Base-by-base conservation (phyloP, 148 eudicot species). In the Polygonum aviculare region DNA sequence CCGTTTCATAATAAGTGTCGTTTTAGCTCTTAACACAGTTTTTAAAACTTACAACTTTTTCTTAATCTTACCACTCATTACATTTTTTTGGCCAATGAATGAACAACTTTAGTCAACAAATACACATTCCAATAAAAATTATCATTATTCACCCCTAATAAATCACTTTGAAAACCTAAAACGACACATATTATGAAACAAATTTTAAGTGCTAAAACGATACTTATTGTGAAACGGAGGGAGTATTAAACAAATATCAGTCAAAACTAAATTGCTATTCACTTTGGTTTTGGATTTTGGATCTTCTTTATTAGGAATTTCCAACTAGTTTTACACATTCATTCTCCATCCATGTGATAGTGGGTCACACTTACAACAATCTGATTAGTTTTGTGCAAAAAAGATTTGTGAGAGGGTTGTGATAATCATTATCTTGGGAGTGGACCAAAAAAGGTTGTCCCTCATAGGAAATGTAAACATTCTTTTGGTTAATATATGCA, bases 391-490 rank as follows among this genome's bases (percentile, higher is more conserved):
- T 40, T 40, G 7, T 44, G 47, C 9, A 44, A 44, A 6, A 44
- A 44, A 44, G 47, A 44, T 44, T 26, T 26, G 31, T 44, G 47
- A 6, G 47, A 44, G 9, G 47, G 57, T 62, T 31, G 69, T 0
- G 16, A 31, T 35, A 31, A 62, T 62, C 69, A 62, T 62, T 62
- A 62, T 62, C 59, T 4, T 38, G 16, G 38, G 38, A 62, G 38
- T 31, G 36, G 69, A 62, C 69, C 69, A 62, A 3, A 62, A 57
- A 62, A 26, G 69, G 36, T 31, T 12, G 31, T 62, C 69, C 19
- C 60, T n/a, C 60, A 8, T 62, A 26, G 69, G 69, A 62, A 62
- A 31, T 62, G 69, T 12, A 62, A 62, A 62, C 31, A 62, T 62
- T 26, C 15, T 62, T 33, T 54, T 54, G 21, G 21, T 54, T 50